A percentile compares a stretch with the other conserved stretches of the same genome.
Conservation (phyloP, 2,329 filamentous ascomycete genomes). For the Arthrinium puccinioides region DNA sequence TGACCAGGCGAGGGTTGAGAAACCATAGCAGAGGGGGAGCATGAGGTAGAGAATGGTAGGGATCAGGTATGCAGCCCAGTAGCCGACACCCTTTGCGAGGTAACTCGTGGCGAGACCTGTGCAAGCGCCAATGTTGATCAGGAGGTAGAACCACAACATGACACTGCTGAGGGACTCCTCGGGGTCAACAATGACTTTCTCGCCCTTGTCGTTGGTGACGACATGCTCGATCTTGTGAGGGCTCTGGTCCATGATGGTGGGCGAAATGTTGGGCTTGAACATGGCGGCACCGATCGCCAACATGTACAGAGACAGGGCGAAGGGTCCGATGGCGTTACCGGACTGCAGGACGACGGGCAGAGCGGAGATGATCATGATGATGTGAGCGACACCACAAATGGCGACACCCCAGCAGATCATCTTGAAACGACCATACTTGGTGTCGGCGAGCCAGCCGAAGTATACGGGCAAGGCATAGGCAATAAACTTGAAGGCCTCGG, state of each 20-base stretch:
- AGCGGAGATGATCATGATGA: slow-evolving; percentile 40
- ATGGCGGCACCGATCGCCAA: slow-evolving; percentile 18
- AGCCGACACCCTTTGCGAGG: slow-evolving; percentile 46
- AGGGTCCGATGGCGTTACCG: slow-evolving; percentile 35
- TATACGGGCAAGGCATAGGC: slow-evolving; percentile 38
- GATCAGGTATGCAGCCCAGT: slow-evolving; percentile 41
- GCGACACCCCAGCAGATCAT: slow-evolving; percentile 9
- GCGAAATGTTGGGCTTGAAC: slow-evolving; percentile 69
- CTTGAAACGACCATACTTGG: slow-evolving; percentile 28
- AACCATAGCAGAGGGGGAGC: slow-evolving; percentile 36
- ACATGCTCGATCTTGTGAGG: not conserved
- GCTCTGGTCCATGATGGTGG: slow-evolving; percentile 51
- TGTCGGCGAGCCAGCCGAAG: slow-evolving; percentile 32
- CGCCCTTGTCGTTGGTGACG: slow-evolving; percentile 30
- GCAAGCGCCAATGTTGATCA: slow-evolving; percentile 28
- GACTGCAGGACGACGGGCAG: slow-evolving; percentile 47
- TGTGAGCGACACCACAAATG: slow-evolving; percentile 7
- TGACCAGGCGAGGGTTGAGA: slow-evolving; percentile 32
- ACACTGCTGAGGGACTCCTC: slow-evolving; percentile 60
- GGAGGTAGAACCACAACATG: slow-evolving; percentile 54
- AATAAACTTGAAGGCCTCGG: slow-evolving; percentile 45
- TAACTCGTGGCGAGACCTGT: slow-evolving; percentile 41
- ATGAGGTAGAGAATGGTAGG: slow-evolving; percentile 7
- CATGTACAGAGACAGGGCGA: slow-evolving; percentile 1
- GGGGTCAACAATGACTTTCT: slow-evolving; percentile 65